Base-by-base conservation (phyloP, 306 rosid genomes). In the Leucaena leucocephala region DNA sequence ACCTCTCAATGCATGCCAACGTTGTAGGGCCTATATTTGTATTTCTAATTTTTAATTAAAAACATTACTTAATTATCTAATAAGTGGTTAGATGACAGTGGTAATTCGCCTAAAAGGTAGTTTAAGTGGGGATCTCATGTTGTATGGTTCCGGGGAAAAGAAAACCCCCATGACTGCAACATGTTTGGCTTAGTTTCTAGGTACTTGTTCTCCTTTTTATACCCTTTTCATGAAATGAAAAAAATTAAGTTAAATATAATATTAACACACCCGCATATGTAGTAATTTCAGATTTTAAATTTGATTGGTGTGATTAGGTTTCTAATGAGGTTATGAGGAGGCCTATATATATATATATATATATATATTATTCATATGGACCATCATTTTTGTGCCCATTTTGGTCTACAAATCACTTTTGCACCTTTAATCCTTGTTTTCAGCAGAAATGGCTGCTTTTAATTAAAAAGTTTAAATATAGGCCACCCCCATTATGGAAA, bases 401-500 rank as follows among this genome's bases (percentile, higher is more conserved):
- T 55, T 8, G 62, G 62, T 5, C 62, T 55, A n/a, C 61, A 40
- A 6, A 55, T 55, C 61, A 19, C 61, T 55, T 55, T 55, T 55
- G 62, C 39, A 15, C 35, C 78, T 80, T 80, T 77, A 77, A 63
- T 76, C 83, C 83, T 62, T 69, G 78, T 74, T 80, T 80, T 80
- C 65, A 38, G 83, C 64, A 59, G 14, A 80, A 77, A 77, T 75
- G 48, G 74, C 66, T 78, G 76, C 80, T 75, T 49, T 52, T 5
- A 42, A 72, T 44, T 75, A 2, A 17, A 54, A 54, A 36, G 39
- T 36, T 19, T 8, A 36, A 64, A 19, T 6, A 22, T 46, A 36
- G 72, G 67, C 68, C 82, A 77, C 17, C 67, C 38, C 38, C n/a
- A 65, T 48, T 22, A 46, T 48, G 11, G 7, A 45, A 35, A 48